Percentiles rank a stretch among this genome's conserved stretches.
These are phyloP conservation scores for Penicillium cinerascens DNA, from an alignment of 495 filamentous ascomycete species.

Conservation along the genomic window DNA sequence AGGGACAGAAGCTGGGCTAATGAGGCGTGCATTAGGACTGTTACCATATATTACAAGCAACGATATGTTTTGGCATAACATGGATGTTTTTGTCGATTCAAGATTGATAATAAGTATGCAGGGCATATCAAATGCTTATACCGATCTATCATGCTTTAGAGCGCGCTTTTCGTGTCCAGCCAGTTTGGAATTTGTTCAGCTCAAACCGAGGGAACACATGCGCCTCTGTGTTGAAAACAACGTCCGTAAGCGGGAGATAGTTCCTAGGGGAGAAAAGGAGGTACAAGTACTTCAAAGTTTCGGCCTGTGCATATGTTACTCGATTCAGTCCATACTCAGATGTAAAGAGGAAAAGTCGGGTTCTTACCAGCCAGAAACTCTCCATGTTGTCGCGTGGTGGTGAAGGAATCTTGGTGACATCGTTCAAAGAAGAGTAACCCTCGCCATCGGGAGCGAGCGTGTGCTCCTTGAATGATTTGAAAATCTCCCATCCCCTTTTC, in stretches of 20 bases:
- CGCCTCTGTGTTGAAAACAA: slow-evolving; percentile 5
- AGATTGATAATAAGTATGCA: background rate
- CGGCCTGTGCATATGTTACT: slow-evolving; percentile 43
- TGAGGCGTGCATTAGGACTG: too few species aligned
- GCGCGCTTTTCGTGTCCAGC: slow-evolving; percentile 6
- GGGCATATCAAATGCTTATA: background rate
- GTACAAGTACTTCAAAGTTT: slow-evolving; percentile 88
- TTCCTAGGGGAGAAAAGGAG: slow-evolving; percentile 62
- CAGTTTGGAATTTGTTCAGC: slow-evolving; percentile 1
- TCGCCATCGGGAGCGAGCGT: slow-evolving; percentile 58
- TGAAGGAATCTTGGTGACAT: slow-evolving; percentile 6
- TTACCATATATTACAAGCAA: background rate
- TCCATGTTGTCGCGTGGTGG: slow-evolving; percentile 69
- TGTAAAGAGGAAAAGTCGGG: background rate
- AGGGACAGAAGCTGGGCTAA: too few species aligned
- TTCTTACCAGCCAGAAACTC: slow-evolving; percentile 66
- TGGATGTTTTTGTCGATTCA: background rate
- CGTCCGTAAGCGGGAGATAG: background rate
- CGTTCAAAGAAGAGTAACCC: slow-evolving; percentile 34
- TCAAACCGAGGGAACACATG: background rate
- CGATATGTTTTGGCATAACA: background rate
- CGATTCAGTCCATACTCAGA: background rate
- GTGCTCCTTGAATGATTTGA: slow-evolving; percentile 71
- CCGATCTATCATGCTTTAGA: background rate
- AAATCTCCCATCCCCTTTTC: slow-evolving; percentile 90